Conservation (phyloP, 352 stramenopile species). For the Globisporangium irregulare region DNA sequence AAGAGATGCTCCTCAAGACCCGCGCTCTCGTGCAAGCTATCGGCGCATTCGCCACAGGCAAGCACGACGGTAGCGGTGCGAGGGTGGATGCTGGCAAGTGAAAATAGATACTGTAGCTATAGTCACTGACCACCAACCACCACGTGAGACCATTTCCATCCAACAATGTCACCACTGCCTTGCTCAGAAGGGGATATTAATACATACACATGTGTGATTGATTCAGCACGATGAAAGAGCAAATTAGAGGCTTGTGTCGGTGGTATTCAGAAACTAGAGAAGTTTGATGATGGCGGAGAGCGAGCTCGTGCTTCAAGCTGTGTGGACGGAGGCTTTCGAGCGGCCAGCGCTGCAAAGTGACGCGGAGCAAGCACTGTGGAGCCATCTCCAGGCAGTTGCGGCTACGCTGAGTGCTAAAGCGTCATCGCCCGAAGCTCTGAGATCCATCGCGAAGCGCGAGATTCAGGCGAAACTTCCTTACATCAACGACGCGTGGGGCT, state of each 20-base stretch:
- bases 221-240: not conserved
- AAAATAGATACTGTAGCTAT: not conserved
- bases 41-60: conserved; percentile 51
- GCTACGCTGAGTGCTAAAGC: not conserved
- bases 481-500: conserved; percentile 37
- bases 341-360: not conserved
- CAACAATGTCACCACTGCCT: not conserved
- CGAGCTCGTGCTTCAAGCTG: not conserved
- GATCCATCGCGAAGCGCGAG: conserved; percentile 20
- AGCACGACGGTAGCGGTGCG: conserved; percentile 31
- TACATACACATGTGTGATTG: not conserved
- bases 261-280: not conserved
- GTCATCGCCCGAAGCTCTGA: not conserved
- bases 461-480: conserved; percentile 41
- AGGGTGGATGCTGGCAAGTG: conserved; percentile 10
- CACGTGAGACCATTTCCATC: not conserved
- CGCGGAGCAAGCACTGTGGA: conserved; percentile 2
- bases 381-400: conserved; percentile 9
- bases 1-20: conserved; percentile 93
- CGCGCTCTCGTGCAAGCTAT: conserved; percentile 60
- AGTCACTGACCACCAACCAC: not conserved
- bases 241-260: not conserved
- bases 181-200: not conserved
- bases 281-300: not conserved
- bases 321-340: conserved; percentile 5